phyloP scores from a whole-genome alignment of 805 yeast genomes.

The Ogataea thermomethanolica region DNA sequence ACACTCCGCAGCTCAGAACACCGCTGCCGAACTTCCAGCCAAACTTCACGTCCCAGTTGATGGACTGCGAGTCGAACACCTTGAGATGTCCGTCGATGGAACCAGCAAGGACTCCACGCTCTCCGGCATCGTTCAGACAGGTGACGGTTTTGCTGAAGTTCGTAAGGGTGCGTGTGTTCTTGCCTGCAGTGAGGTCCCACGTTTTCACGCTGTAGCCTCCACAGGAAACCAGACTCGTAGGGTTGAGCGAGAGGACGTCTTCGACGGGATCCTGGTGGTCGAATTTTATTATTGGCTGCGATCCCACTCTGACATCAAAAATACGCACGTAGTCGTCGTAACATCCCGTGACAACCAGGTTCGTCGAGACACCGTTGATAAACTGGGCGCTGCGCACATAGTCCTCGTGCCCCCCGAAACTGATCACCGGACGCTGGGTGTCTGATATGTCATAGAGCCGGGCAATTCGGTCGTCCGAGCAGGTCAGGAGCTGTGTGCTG shows the following conservation, averaged over 20 bases:
- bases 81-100: conserved; percentile 97
- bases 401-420: conserved; percentile 76
- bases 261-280: conserved; percentile 83
- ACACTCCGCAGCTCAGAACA: conserved; percentile 82
- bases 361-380: conserved; percentile 57
- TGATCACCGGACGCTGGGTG: conserved; percentile 65
- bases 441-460: conserved; percentile 85
- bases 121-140: conserved; percentile 69
- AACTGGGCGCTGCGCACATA: conserved; percentile 81
- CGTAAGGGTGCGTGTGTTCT: conserved; percentile 61
- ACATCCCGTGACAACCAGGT: conserved; percentile 86
- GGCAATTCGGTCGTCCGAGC: conserved; percentile 86
- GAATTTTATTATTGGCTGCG: conserved; percentile 57
- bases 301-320: conserved; percentile 67
- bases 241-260: conserved; percentile 67
- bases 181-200: conserved; percentile 88
- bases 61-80: conserved; percentile 73
- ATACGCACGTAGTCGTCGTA: conserved; percentile 85
- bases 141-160: conserved; percentile 95
- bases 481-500: conserved; percentile 74
- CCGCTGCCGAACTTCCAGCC: conserved; percentile 98
- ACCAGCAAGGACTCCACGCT: conserved; percentile 83
- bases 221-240: conserved; percentile 75
- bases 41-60: conserved; percentile 82
- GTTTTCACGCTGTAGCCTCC: conserved; percentile 79